Evolutionary conservation across 805 yeast genomes (phyloP), one percentile per base, ranked within the genome.

Genomic region (Yarrowia divulgata): DNA sequence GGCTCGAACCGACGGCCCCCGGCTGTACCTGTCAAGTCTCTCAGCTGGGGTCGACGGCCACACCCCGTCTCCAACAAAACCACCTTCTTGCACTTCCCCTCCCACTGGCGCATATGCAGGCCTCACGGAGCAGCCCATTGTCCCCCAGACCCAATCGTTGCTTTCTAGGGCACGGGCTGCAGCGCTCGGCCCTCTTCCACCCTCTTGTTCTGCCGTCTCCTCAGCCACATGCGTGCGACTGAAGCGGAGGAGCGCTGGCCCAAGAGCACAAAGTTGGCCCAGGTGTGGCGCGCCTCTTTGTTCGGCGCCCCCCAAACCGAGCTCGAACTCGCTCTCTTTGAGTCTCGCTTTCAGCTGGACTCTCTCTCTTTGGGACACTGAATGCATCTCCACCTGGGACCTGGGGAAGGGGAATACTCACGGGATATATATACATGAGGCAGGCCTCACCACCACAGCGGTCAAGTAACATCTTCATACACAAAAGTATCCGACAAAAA

Each of bases 71-170:
- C 10, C 39, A 7, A 35, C 29, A 23, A 23, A 23, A 23, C 29
- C 29, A 23, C 29, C 29, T 23, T 23, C 29, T 23, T 23, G 49
- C 29, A 10, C 54, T 14, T 32, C 55, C 55, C 55, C 55, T 32
- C 55, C 12, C 55, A 23, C 29, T 23, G 29, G 29, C 29, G 37
- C 19, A 10, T 32, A 34, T 50, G 57, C 57, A 50, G 55, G 57
- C 57, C 57, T 50, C 57, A 50, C 40, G 55, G 39, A 18, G 14
- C 35, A 29, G 18, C 35, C 40, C 57, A 34, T 50, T 50, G 57
- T 50, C 10, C 18, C 7, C 7, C 10, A 8, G 39, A 8, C 9
- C 35, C 40, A 46, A 18, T 43, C 48, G 48, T 49, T 32, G 55
- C 55, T 49, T 50, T 50, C 40, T 50, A 50, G 57, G 40, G 57